Conservation (phyloP, 345 rosid species). For the Firmiana major region DNA sequence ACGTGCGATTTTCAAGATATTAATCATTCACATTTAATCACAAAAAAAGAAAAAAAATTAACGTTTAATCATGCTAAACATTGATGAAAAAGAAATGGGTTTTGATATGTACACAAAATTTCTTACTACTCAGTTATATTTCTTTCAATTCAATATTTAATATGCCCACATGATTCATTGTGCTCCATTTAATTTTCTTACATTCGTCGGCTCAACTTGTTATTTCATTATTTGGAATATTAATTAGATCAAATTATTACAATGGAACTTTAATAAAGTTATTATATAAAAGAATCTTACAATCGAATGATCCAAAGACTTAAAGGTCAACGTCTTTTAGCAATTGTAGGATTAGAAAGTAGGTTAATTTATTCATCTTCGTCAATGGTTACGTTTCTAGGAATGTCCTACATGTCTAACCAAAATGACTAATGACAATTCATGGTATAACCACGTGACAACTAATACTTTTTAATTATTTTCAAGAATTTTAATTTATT, state of each 20-base stretch:
- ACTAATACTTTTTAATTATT: too few relatives aligned
- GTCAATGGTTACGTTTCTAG: neutral
- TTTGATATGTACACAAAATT: neutral
- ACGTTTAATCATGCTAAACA: neutral
- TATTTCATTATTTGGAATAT: too few relatives aligned
- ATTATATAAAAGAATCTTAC: neutral
- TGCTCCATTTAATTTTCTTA: neutral
- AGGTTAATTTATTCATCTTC: neutral
- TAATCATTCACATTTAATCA: neutral
- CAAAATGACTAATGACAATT: neutral
- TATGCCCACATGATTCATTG: neutral
- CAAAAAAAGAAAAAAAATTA: too few relatives aligned
- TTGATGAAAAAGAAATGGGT: neutral
- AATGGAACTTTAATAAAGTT: neutral
- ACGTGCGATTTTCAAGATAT: too few relatives aligned
- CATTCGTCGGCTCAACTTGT: neutral
- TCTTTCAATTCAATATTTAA: too few relatives aligned
- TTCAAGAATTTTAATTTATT: too few relatives aligned
- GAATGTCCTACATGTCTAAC: neutral
- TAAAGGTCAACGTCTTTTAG: constrained; percentile 5
- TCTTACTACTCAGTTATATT: neutral
- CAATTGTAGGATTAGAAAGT: neutral
- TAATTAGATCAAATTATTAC: neutral
- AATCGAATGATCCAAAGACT: neutral
- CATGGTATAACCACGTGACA: neutral